These are phyloP conservation scores for Stylonectria norvegica DNA, from an alignment of 2,329 filamentous ascomycete species.

Conservation along the genomic window DNA sequence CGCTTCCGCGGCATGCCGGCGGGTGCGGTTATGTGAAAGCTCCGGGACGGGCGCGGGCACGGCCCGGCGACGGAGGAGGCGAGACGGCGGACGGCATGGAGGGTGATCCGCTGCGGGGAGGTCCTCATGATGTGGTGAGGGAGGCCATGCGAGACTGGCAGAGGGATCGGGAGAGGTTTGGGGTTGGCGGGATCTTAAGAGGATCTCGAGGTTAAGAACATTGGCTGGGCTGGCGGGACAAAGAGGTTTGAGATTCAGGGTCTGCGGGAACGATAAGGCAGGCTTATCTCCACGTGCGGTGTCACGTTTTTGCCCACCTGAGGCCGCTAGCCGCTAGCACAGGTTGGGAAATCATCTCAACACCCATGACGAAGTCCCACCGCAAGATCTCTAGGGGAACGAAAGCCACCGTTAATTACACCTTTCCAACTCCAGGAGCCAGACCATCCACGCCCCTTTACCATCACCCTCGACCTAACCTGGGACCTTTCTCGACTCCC, in stretches of 20 bases:
- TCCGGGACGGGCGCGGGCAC: conserved; percentile 29
- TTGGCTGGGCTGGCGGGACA: too few relatives aligned
- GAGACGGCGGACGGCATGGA: conserved; percentile 29
- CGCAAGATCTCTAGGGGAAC: conserved; percentile 26
- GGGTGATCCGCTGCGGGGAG: conserved; percentile 31
- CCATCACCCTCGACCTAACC: conserved; percentile 11
- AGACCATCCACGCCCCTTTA: conserved; percentile 19
- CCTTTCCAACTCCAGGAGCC: conserved; percentile 21
- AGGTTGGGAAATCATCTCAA: conserved; percentile 23
- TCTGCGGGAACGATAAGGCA: conserved; percentile 2
- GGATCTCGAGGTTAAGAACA: too few relatives aligned
- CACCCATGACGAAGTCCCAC: conserved; percentile 31
- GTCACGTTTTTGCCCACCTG: conserved; percentile 10
- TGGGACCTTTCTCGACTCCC: conserved; percentile 6
- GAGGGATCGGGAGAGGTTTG: neutral
- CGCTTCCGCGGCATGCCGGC: conserved; percentile 51
- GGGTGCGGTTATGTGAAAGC: conserved; percentile 46
- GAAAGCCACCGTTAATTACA: conserved; percentile 28
- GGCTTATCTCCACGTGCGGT: conserved; percentile 12
- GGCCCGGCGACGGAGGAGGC: conserved; percentile 26
- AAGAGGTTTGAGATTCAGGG: conserved; percentile 1
- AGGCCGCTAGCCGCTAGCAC: conserved; percentile 16
- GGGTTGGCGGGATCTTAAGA: too few relatives aligned
- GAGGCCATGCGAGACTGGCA: conserved; percentile 18
- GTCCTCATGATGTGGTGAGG: conserved; percentile 30